Evolutionary conservation across 306 rosid genomes (phyloP).

Genomic region (Aeschynomene evenia): DNA sequence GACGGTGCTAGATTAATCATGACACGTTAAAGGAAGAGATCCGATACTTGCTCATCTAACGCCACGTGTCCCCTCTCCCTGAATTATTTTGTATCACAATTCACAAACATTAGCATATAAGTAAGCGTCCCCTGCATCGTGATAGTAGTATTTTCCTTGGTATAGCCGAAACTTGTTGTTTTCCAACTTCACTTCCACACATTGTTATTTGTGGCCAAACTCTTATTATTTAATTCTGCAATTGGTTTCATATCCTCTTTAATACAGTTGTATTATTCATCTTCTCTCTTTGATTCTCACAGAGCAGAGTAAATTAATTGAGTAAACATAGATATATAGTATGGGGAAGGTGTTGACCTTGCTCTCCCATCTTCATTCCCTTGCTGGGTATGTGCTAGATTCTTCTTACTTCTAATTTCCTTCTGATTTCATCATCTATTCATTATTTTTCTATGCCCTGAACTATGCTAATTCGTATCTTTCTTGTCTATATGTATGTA

Average conservation of each 20-base stretch:
- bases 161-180: too few species aligned
- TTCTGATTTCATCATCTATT: too few species aligned
- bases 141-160: neutral
- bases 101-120: neutral
- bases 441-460: too few species aligned
- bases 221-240: neutral
- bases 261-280: neutral
- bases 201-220: neutral
- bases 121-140: neutral
- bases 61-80: slow-evolving; percentile 43
- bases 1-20: slow-evolving; percentile 37
- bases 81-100: neutral
- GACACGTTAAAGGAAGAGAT: slow-evolving; percentile 53
- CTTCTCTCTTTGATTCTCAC: too few species aligned
- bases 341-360: slow-evolving; percentile 80
- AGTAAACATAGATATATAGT: neutral
- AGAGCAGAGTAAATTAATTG: too few species aligned
- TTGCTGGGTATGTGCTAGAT: slow-evolving; percentile 77
- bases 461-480: neutral
- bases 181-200: neutral
- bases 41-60: slow-evolving; percentile 29
- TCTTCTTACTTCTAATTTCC: too few species aligned
- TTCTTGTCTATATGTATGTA: neutral
- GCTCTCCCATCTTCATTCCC: slow-evolving; percentile 62
- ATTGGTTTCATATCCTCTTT: neutral